phyloP scores from a whole-genome alignment of 176 grass and related monocot genomes.

The Zizania latifolia region DNA sequence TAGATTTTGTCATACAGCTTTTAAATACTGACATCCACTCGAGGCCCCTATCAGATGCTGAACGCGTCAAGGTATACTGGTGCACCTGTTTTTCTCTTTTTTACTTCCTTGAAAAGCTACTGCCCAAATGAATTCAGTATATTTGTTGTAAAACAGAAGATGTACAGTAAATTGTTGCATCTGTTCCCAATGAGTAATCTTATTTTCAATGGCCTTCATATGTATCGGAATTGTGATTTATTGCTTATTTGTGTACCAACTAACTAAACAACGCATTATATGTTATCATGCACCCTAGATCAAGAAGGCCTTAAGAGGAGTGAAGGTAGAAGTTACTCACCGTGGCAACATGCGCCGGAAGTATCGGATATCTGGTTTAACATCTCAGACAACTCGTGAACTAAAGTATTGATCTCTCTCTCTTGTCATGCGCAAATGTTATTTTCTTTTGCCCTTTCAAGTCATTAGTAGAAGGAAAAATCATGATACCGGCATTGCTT shows the following conservation, averaged over 20 bases:
- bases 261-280: background rate
- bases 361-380: slow-evolving; percentile 86
- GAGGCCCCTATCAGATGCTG: slow-evolving; percentile 71
- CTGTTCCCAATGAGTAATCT: background rate
- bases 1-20: slow-evolving; percentile 69
- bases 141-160: background rate
- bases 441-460: background rate
- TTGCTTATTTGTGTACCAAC: background rate
- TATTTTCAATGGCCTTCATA: slow-evolving; percentile 3
- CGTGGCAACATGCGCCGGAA: slow-evolving; percentile 95
- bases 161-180: background rate
- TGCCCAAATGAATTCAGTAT: background rate
- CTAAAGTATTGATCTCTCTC: slow-evolving; percentile 48
- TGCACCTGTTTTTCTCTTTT: background rate
- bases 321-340: slow-evolving; percentile 95
- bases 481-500: background rate
- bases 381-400: slow-evolving; percentile 72
- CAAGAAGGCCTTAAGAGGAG: slow-evolving; percentile 85
- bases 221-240: background rate
- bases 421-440: background rate
- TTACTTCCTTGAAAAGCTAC: background rate
- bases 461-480: background rate
- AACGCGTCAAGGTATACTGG: slow-evolving; percentile 70
- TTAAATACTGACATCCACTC: slow-evolving; percentile 62
- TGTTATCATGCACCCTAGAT: slow-evolving; percentile 43